Conservation (phyloP, 2,329 filamentous ascomycete genomes). For the Podosphaera fusca region DNA sequence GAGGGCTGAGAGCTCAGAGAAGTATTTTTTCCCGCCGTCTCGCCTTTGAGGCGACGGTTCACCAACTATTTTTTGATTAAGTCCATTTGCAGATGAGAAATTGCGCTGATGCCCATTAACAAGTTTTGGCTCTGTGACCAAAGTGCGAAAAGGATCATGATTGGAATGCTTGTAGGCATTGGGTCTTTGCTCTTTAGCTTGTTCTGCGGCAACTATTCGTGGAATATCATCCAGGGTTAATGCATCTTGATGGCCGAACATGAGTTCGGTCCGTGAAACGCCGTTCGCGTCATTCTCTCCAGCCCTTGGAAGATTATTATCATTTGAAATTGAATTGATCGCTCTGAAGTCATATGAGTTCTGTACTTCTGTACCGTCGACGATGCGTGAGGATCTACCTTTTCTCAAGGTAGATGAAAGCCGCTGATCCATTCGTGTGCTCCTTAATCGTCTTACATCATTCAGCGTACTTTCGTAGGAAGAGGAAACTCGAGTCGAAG, state of each 20-base stretch:
- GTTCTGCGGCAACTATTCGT: constrained; percentile 82
- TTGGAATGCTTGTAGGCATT: constrained; percentile 57
- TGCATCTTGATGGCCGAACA: constrained; percentile 75
- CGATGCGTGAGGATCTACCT: constrained; percentile 72
- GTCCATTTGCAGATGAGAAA: constrained; percentile 32
- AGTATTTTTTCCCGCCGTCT: constrained; percentile 48
- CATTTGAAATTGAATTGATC: constrained; percentile 28
- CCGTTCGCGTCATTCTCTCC: constrained; percentile 52
- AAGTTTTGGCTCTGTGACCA: constrained; percentile 36
- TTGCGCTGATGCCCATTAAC: constrained; percentile 46
- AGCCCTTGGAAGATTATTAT: constrained; percentile 49
- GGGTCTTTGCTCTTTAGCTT: constrained; percentile 72
- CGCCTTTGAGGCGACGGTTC: constrained; percentile 27
- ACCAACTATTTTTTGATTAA: constrained; percentile 21
- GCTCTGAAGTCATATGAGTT: constrained; percentile 45
- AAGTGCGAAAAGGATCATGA: constrained; percentile 37
- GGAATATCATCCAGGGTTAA: constrained; percentile 92
- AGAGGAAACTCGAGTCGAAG: constrained; percentile 37
- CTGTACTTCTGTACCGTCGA: constrained; percentile 60
- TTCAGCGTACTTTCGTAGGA: constrained; percentile 91
- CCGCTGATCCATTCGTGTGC: constrained; percentile 83
- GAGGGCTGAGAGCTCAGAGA: constrained; percentile 81
- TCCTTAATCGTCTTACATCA: constrained; percentile 76
- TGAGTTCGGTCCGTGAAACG: constrained; percentile 51
- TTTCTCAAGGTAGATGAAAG: constrained; percentile 82